These are phyloP conservation scores for Aspergillus felis DNA, from an alignment of 2,329 filamentous ascomycete species.

Conservation along the genomic window DNA sequence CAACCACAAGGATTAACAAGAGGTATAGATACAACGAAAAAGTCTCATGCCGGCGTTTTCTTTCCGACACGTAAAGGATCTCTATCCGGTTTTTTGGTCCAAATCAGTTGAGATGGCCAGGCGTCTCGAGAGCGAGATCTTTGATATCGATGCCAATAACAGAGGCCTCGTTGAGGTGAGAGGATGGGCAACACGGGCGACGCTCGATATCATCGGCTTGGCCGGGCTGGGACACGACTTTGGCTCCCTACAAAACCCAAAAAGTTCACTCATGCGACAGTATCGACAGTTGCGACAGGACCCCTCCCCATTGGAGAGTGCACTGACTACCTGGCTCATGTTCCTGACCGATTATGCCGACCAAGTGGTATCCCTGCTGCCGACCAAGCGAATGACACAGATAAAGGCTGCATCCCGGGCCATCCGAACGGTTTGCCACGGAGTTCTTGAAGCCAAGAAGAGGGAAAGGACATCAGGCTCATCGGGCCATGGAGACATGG, in stretches of 20 bases:
- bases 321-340: neutral
- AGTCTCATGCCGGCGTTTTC: constrained; percentile 71
- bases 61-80: constrained; percentile 70
- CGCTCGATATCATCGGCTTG: constrained; percentile 66
- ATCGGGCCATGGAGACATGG: neutral
- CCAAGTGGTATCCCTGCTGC: neutral
- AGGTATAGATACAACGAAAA: constrained; percentile 55
- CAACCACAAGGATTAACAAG: no score
- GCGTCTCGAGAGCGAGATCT: neutral
- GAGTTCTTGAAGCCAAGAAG: neutral
- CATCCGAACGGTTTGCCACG: neutral
- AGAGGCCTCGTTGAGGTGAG: constrained; percentile 47
- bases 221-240: constrained; percentile 66
- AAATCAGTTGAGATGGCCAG: constrained; percentile 50
- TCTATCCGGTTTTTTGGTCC: constrained; percentile 73
- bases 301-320: neutral
- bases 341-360: neutral
- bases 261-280: constrained; percentile 45
- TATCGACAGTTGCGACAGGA: neutral
- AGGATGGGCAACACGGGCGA: constrained; percentile 60
- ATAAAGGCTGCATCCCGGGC: neutral
- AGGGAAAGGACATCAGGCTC: neutral
- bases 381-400: neutral
- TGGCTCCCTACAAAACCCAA: constrained; percentile 54
- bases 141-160: constrained; percentile 17